Base-by-base conservation (phyloP, 2,329 filamentous ascomycete species). In the Hymenoscyphus fructigenus region DNA sequence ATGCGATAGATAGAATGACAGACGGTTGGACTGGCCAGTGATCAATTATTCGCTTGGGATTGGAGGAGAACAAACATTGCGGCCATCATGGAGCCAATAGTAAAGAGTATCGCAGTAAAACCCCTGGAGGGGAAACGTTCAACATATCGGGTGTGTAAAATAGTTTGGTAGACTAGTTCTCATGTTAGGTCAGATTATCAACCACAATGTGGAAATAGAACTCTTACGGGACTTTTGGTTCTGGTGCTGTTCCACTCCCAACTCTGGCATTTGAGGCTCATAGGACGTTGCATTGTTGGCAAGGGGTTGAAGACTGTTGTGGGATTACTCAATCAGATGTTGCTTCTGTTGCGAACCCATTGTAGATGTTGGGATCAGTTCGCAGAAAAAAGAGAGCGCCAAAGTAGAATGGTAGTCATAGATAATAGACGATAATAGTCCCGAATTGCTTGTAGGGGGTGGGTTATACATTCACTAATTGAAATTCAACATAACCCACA, bases 1-100 rank as follows among this genome's bases (percentile, higher is more conserved):
- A 65, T n/a, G 60, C 57, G 5, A 67, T 59, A 15, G 67, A 66
- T 17, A 69, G 62, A 14, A 64, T 64, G 9, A 69, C 67, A 0
- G 67, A 61, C 2, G 67, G 67, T 3, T 60, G 64, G 5, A 69
- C 15, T 3, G 29, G 61, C 65, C 65, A 67, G 6, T 55, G 15
- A 10, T 44, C 14, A 2, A 65, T 59, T 32, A 59, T 60, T 41
- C 57, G 17, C 2, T 5, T 47, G n/a, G n/a, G 41, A 47, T 7
- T 7, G 15, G 17, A 47, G 1, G 15, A 47, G 41, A n/a, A 47
- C 17, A n/a, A 47, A n/a, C 15, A 47, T n/a, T 3, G 41, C 41
- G 5, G 17, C 41, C n/a, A 47, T 20, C 41, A 6, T 47, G 4
- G 41, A 47, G n/a, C 15, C 3, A 7, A n/a, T 5, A 2, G 17